phyloP scores from a whole-genome alignment of 495 filamentous ascomycete species.

The Corynascus novoguineensis region DNA sequence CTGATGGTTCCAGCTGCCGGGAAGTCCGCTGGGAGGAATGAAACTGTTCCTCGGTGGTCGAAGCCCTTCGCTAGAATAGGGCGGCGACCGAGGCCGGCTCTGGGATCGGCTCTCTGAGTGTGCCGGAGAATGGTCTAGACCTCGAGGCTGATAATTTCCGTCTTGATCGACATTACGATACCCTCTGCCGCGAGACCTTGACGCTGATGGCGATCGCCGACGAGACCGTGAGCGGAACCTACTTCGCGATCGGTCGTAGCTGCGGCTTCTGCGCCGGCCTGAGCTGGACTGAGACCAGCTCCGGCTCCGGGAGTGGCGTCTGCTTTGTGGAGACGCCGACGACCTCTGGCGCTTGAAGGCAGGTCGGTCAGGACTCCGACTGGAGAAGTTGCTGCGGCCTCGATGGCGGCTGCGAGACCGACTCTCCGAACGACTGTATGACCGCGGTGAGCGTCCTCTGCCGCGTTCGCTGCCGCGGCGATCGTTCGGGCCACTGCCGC shows the following conservation, averaged over 20 bases:
- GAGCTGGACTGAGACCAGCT: slow-evolving; percentile 5
- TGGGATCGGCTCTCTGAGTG: slow-evolving; percentile 2
- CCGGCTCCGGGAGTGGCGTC: slow-evolving; percentile 11
- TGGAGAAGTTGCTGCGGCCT: slow-evolving; percentile 21
- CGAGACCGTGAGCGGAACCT: slow-evolving; percentile 36
- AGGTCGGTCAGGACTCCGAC: slow-evolving; percentile 25
- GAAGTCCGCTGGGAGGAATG: slow-evolving; percentile 27
- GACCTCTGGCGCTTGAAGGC: slow-evolving; percentile 23
- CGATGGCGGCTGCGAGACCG: slow-evolving; percentile 23
- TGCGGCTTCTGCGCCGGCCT: slow-evolving; percentile 14
- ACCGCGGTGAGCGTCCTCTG: slow-evolving; percentile 34
- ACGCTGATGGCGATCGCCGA: slow-evolving; percentile 46
- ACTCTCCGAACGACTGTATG: slow-evolving; percentile 32
- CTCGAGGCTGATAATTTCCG: neutral
- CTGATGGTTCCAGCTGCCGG: slow-evolving; percentile 24
- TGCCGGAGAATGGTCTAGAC: neutral
- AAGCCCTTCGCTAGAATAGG: slow-evolving; percentile 10
- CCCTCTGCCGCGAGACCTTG: slow-evolving; percentile 28
- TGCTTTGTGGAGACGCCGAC: slow-evolving; percentile 18
- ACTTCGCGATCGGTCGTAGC: slow-evolving; percentile 26
- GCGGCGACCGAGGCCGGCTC: neutral
- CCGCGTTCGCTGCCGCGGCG: slow-evolving; percentile 21
- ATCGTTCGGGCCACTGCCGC: slow-evolving; percentile 18
- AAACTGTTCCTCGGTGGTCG: slow-evolving; percentile 32
- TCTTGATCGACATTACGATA: slow-evolving; percentile 17